Conservation (phyloP, 2,329 filamentous ascomycete genomes). For the Scedosporium boydii region DNA sequence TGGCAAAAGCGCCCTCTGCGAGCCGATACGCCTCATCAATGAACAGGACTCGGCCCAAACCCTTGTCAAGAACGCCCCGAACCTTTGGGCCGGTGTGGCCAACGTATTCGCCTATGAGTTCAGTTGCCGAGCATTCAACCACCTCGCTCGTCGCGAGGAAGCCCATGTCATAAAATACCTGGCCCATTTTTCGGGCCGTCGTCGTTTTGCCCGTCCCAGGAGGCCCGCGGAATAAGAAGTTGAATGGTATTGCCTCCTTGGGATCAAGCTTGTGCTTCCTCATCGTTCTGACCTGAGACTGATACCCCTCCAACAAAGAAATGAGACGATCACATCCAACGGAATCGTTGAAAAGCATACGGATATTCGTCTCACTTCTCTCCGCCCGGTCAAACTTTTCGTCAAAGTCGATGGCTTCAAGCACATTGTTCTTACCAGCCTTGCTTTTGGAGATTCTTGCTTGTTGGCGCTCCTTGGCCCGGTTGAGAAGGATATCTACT, state of each 20-base stretch:
- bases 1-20: conserved; percentile 43
- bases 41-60: conserved; percentile 57
- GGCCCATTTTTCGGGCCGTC: conserved; percentile 61
- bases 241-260: conserved; percentile 51
- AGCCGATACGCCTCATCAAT: conserved; percentile 66
- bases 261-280: conserved; percentile 21
- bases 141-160: conserved; percentile 53
- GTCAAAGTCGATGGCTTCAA: conserved; percentile 68
- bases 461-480: conserved; percentile 43
- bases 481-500: conserved; percentile 59
- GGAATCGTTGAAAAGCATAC: conserved; percentile 45
- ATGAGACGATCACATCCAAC: conserved; percentile 50
- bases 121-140: conserved; percentile 55
- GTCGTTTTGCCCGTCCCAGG: conserved; percentile 67
- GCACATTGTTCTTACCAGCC: conserved; percentile 42
- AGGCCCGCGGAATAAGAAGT: conserved; percentile 57
- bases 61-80: conserved; percentile 43
- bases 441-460: conserved; percentile 27
- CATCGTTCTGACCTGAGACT: conserved; percentile 27
- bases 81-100: conserved; percentile 61
- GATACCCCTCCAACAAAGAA: conserved; percentile 41
- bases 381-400: conserved; percentile 49
- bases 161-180: conserved; percentile 67
- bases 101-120: conserved; percentile 58
- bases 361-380: conserved; percentile 34